phyloP scores from a whole-genome alignment of 257 asterid species.

The Leptodermis oblonga region DNA sequence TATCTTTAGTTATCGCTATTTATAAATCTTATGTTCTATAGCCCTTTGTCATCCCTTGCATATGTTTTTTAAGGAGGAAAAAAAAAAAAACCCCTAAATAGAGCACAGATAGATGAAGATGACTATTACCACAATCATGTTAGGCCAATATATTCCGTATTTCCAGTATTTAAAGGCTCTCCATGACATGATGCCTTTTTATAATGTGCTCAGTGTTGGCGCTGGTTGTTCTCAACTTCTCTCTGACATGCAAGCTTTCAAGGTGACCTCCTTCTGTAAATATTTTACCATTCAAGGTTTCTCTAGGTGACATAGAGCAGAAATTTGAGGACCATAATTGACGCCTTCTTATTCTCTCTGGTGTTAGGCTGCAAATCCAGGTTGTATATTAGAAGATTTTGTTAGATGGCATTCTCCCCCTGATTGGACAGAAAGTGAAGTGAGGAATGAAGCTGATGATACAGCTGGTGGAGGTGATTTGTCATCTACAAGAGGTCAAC shows the following conservation, averaged over 20 bases:
- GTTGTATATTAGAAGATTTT: constrained; percentile 93
- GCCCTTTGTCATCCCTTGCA: not conserved
- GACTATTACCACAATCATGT: not conserved
- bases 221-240: constrained; percentile 99
- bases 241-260: constrained; percentile 99
- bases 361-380: constrained; percentile 97
- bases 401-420: constrained; percentile 99
- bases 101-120: not conserved
- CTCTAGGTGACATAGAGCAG: constrained; percentile 11
- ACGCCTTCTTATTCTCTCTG: constrained; percentile 22
- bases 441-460: constrained; percentile 40
- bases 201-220: constrained; percentile 64
- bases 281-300: constrained; percentile 13
- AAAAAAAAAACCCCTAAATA: not conserved
- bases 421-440: constrained; percentile 79
- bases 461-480: constrained; percentile 48
- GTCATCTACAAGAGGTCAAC: constrained; percentile 69
- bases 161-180: not conserved
- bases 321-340: constrained; percentile 20
- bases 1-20: not conserved
- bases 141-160: not conserved
- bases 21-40: not conserved
- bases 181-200: constrained; percentile 33
- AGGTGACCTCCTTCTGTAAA: constrained; percentile 52
- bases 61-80: too few species aligned